These are phyloP conservation scores for Fusarium xyrophilum DNA, from an alignment of 2,329 filamentous ascomycete species.

Conservation along the genomic window DNA sequence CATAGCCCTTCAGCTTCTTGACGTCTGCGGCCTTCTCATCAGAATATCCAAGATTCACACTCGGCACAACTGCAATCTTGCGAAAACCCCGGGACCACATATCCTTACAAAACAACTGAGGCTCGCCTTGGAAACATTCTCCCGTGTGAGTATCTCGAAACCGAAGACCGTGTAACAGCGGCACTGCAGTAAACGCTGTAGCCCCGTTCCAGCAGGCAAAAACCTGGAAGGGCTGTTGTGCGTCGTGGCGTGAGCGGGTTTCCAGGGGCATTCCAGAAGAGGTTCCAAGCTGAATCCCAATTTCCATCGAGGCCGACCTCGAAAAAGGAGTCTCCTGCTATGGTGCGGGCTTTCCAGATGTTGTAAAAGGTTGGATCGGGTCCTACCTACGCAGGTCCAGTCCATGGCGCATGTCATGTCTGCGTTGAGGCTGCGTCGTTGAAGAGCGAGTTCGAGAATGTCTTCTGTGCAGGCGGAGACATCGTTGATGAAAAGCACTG, in stretches of 20 bases:
- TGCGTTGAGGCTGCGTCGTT: slow-evolving; percentile 54
- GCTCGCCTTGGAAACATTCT: slow-evolving; percentile 63
- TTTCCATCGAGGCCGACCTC: slow-evolving; percentile 57
- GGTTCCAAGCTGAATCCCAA: slow-evolving; percentile 57
- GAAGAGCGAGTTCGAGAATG: slow-evolving; percentile 62
- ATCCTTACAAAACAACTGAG: slow-evolving; percentile 64
- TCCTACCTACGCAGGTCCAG: slow-evolving; percentile 57
- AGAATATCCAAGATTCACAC: slow-evolving; percentile 62
- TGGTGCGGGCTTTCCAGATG: slow-evolving; percentile 60
- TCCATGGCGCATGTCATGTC: slow-evolving; percentile 67
- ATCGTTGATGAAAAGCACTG: slow-evolving; percentile 62
- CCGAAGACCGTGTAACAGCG: slow-evolving; percentile 51
- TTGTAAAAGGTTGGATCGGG: slow-evolving; percentile 61
- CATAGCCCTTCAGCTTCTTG: slow-evolving; percentile 60
- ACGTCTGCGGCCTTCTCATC: slow-evolving; percentile 53
- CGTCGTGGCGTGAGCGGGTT: slow-evolving; percentile 44
- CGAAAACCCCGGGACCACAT: slow-evolving; percentile 58
- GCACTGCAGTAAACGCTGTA: slow-evolving; percentile 56
- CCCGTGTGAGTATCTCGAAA: slow-evolving; percentile 51
- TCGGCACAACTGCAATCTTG: slow-evolving; percentile 63
- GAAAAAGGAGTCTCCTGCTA: slow-evolving; percentile 63
- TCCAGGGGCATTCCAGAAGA: slow-evolving; percentile 58
- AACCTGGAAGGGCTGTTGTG: slow-evolving; percentile 61
- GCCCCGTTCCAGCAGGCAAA: slow-evolving; percentile 69
- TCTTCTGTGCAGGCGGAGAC: slow-evolving; percentile 62